Conservation (phyloP, 2,329 filamentous ascomycete genomes). For the Pseudogymnoascus sp. region DNA sequence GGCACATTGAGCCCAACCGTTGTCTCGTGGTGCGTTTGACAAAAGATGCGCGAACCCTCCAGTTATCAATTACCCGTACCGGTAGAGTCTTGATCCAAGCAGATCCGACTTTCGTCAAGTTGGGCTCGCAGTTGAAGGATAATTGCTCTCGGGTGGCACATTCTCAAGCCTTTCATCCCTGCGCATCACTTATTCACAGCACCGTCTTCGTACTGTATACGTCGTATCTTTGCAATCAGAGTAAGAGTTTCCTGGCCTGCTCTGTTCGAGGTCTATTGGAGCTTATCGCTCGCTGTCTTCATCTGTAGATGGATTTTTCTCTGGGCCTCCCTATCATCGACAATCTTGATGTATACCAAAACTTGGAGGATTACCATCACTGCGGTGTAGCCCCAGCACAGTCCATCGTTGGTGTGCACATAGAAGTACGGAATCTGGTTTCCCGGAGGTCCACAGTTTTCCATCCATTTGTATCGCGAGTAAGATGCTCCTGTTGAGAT, state of each 20-base stretch:
- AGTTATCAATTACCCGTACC: neutral
- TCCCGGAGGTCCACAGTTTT: slow-evolving; percentile 24
- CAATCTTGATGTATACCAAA: slow-evolving; percentile 27
- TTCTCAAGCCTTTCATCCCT: neutral
- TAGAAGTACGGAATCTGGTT: slow-evolving; percentile 27
- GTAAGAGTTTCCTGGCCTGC: neutral
- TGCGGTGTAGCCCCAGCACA: slow-evolving; percentile 33
- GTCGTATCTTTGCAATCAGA: slow-evolving; percentile 4
- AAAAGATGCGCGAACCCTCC: neutral
- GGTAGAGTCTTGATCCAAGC: neutral
- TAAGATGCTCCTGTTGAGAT: slow-evolving; percentile 18
- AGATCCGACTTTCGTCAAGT: neutral
- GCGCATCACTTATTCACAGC: neutral
- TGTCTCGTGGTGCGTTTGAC: neutral
- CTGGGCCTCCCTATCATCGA: slow-evolving; percentile 21
- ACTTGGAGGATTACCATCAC: slow-evolving; percentile 32
- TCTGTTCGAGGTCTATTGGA: slow-evolving; percentile 8
- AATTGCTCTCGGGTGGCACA: neutral
- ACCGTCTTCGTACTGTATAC: neutral
- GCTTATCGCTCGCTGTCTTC: slow-evolving; percentile 15
- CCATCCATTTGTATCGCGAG: slow-evolving; percentile 24
- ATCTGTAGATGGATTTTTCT: slow-evolving; percentile 17
- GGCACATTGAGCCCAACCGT: neutral
- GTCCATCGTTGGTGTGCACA: slow-evolving; percentile 29
- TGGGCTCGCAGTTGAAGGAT: neutral